Conservation (phyloP, 2,329 filamentous ascomycete genomes). For the Aspergillus aculeatus region DNA sequence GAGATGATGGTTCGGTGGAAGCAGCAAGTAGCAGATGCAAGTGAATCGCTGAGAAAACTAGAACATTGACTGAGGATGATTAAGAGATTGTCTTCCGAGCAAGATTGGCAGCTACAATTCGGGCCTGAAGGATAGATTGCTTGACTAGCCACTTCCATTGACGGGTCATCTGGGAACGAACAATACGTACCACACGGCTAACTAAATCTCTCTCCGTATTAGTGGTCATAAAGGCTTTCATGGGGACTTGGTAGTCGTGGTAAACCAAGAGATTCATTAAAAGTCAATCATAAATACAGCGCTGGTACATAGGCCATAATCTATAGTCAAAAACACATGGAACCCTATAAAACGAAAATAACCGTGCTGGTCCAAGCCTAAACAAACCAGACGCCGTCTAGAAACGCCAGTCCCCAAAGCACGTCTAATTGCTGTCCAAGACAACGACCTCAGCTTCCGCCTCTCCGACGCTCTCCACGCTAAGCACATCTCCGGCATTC, state of each 20-base stretch:
- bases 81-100: too few species aligned
- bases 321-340: background rate
- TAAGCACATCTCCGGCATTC: slow-evolving; percentile 62
- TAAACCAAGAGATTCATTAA: background rate
- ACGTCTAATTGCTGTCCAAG: slow-evolving; percentile 59
- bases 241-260: background rate
- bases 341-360: background rate
- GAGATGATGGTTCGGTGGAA: too few species aligned
- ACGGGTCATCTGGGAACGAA: too few species aligned
- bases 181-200: too few species aligned
- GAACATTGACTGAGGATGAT: too few species aligned
- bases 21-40: too few species aligned
- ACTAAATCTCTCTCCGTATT: too few species aligned
- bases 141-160: too few species aligned
- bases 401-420: background rate
- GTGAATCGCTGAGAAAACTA: too few species aligned
- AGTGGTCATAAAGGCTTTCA: too few species aligned
- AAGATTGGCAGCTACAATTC: too few species aligned
- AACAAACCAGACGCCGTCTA: background rate
- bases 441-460: slow-evolving; percentile 69
- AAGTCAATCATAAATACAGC: background rate
- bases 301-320: background rate
- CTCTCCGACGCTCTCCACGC: slow-evolving; percentile 66
- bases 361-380: background rate
- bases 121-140: too few species aligned